Base-by-base conservation (phyloP, 345 rosid genomes). In the Brassica nigra region DNA sequence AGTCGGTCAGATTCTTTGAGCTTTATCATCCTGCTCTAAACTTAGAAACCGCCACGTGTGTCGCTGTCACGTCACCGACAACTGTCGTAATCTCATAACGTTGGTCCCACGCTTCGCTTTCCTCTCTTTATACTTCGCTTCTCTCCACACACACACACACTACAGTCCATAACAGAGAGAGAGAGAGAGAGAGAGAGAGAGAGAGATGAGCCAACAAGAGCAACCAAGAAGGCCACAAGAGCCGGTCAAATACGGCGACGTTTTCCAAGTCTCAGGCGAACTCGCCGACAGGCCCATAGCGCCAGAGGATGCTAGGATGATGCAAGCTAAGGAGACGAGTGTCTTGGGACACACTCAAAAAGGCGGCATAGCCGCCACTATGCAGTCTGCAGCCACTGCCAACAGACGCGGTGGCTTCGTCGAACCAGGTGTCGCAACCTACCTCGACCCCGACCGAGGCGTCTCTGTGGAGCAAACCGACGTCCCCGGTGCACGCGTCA, bases 251-350 rank as follows among this genome's bases (percentile, higher is more conserved):
- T 90, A 90, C 63, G 94, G 89, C 0, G 88, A 90, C 66, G 84
- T 90, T 31, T 89, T 90, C 14, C 20, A 79, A 71, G 90, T 90
- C 42, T 68, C 86, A 0, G 93, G 94, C 0, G 89, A 88, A 6
- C 91, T 88, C 2, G 85, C 92, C 0, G 29, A 72, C 7, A 81
- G 86, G 74, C 74, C 87, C 2, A 34, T 89, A 27, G 88, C 92
- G 1, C 97, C 92, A 0, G 86, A 83, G 69, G 97, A 88, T 55
- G 96, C 96, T 0, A 86, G 85, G 57, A 82, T 90, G 96, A 88
- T 92, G 96, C 93, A 87, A 78, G 77, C 88, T 0, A 91, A 89
- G 0, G 98, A 94, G 78, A 70, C 88, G 14, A 71, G 55, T 66
- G 85, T 86, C 16, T 71, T 90, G 2, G 96, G 95, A 8, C 83